Conservation (phyloP, 148 eudicot species). For the Rhododendron kiyosumense region DNA sequence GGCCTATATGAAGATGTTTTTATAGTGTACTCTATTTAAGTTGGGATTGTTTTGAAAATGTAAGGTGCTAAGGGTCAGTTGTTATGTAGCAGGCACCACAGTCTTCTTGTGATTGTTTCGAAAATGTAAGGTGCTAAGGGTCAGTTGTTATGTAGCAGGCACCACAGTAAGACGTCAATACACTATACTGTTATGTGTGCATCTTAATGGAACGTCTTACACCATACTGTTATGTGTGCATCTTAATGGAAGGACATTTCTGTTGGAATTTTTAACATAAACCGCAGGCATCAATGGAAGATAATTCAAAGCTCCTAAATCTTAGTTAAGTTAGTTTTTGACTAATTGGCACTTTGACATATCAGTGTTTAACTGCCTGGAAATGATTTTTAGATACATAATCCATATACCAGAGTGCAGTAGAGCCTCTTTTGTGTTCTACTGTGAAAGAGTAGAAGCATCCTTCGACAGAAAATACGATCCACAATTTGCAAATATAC, state of each 20-base stretch:
- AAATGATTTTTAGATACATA: not conserved
- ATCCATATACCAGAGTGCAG: not conserved
- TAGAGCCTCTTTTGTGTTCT: not conserved
- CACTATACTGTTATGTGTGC: not conserved
- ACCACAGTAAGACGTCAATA: not conserved
- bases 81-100: not conserved
- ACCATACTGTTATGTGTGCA: not conserved
- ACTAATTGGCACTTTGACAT: not conserved
- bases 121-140: not conserved
- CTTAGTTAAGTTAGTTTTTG: not conserved
- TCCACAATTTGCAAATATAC: not conserved
- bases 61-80: not conserved
- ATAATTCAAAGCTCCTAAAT: not conserved
- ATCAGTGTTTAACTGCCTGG: not conserved
- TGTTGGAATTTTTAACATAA: not conserved
- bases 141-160: constrained; percentile 3
- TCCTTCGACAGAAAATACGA: not conserved
- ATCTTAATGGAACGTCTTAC: not conserved
- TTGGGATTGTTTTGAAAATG: not conserved
- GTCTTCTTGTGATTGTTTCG: not conserved
- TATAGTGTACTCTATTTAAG: not conserved
- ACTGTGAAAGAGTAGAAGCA: not conserved
- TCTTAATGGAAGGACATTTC: not conserved
- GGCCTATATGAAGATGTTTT: not conserved
- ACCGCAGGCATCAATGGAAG: not conserved